Evolutionary conservation across 495 filamentous ascomycete species (phyloP).

Genomic region (Penicillium longicatenatum): DNA sequence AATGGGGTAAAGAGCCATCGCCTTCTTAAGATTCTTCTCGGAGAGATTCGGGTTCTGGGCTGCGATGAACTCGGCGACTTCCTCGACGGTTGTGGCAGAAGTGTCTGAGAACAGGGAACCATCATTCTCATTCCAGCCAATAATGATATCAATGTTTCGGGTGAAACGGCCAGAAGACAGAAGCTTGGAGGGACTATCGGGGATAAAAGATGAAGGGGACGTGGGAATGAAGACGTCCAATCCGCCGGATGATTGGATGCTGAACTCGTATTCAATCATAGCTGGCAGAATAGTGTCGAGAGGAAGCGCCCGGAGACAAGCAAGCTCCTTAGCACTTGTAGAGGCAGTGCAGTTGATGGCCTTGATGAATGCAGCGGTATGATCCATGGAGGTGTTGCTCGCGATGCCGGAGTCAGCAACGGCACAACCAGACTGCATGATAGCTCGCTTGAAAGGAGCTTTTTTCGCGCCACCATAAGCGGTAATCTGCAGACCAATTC

Average conservation of each 20-base stretch:
- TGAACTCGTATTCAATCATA: conserved; percentile 7
- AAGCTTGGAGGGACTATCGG: conserved; percentile 16
- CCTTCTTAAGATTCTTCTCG: conserved; percentile 7
- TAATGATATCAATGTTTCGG: conserved; percentile 15
- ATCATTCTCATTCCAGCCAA: conserved; percentile 19
- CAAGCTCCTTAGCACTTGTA: conserved; percentile 9
- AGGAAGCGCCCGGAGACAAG: conserved; percentile 13
- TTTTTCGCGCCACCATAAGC: conserved; percentile 12
- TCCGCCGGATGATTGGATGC: not conserved
- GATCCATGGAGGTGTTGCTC: conserved; percentile 3
- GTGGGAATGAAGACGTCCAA: conserved; percentile 13
- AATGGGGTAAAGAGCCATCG: conserved; percentile 14
- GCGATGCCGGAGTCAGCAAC: conserved; percentile 9
- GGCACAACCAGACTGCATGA: conserved; percentile 18
- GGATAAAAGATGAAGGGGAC: conserved; percentile 14
- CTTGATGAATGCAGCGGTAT: conserved; percentile 11
- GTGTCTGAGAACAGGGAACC: conserved; percentile 10
- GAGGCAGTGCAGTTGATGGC: conserved; percentile 14
- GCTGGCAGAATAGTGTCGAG: conserved; percentile 4
- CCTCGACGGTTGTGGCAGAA: conserved; percentile 4
- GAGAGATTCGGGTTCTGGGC: conserved; percentile 6
- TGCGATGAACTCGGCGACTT: not conserved
- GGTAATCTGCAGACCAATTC: conserved; percentile 17
- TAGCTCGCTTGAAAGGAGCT: conserved; percentile 13
- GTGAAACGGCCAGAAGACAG: conserved; percentile 17